Conservation (phyloP, 148 eudicot species). For the Chenopodium quinoa region DNA sequence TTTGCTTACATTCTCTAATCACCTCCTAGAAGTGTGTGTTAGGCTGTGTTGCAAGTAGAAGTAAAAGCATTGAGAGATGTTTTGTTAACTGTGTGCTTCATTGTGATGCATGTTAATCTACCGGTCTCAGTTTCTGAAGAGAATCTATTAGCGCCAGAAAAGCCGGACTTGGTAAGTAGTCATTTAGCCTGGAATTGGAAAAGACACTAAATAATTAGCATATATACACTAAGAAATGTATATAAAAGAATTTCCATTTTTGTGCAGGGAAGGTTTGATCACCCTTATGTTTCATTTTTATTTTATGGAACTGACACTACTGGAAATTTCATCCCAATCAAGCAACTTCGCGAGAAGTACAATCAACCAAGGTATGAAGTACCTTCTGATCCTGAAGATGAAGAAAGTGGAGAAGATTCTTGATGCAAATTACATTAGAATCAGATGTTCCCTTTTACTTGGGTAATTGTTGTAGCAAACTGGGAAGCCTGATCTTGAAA, state of each 20-base stretch:
- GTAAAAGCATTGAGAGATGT: not conserved
- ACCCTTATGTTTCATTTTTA: constrained; percentile 80
- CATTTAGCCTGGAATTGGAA: not conserved
- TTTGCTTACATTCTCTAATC: no score
- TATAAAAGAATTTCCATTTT: not conserved
- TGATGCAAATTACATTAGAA: constrained; percentile 13
- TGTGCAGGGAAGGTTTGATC: constrained; percentile 81
- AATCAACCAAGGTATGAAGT: constrained; percentile 77
- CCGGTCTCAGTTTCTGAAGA: constrained; percentile 83
- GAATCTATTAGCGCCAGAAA: constrained; percentile 63
- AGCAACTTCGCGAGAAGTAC: constrained; percentile 90
- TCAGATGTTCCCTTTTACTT: no score
- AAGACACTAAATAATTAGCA: not conserved
- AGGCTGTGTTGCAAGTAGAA: no score
- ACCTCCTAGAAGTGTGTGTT: no score
- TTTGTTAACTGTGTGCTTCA: not conserved
- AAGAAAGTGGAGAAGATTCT: constrained; percentile 38
- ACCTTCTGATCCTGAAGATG: constrained; percentile 60
- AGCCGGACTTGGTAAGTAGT: constrained; percentile 67
- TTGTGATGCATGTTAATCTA: not conserved
- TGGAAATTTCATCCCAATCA: constrained; percentile 85
- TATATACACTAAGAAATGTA: not conserved
- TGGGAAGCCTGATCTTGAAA: not conserved
- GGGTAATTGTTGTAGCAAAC: not conserved
- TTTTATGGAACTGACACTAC: constrained; percentile 82